Evolutionary conservation across 441 rosid species (phyloP).

Genomic region (Gossypium gossypioides): DNA sequence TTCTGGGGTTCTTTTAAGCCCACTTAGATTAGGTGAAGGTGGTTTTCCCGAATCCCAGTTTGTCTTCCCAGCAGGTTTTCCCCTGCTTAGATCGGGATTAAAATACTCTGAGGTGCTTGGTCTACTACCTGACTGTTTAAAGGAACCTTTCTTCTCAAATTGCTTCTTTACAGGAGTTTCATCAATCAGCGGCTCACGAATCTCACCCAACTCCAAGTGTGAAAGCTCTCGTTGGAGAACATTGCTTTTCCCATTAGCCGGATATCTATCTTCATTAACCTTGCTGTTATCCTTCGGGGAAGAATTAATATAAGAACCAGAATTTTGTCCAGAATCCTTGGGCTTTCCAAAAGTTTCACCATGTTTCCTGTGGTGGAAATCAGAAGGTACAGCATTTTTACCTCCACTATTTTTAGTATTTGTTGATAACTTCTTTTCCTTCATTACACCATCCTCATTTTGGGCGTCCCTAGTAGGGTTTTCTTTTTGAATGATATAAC

Average conservation of each 20-base stretch:
- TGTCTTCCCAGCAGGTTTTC: slow-evolving; percentile 47
- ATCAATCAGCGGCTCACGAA: slow-evolving; percentile 57
- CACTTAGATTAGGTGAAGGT: slow-evolving; percentile 37
- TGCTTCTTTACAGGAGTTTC: slow-evolving; percentile 43
- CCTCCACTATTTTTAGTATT: slow-evolving; percentile 48
- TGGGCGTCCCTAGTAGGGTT: slow-evolving; percentile 40
- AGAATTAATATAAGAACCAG: slow-evolving; percentile 35
- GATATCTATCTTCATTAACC: slow-evolving; percentile 27
- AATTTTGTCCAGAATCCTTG: slow-evolving; percentile 42
- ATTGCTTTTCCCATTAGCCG: slow-evolving; percentile 41
- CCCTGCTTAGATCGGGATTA: slow-evolving; percentile 41
- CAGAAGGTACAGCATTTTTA: slow-evolving; percentile 38
- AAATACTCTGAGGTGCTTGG: slow-evolving; percentile 46
- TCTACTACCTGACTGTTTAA: slow-evolving; percentile 47
- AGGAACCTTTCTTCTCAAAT: slow-evolving; percentile 55
- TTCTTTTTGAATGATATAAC: slow-evolving; percentile 36
- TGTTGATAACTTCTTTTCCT: slow-evolving; percentile 44
- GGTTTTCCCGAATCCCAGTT: slow-evolving; percentile 41
- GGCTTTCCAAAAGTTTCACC: slow-evolving; percentile 45
- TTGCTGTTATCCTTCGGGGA: slow-evolving; percentile 44
- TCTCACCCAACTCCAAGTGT: slow-evolving; percentile 89
- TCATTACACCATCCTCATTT: slow-evolving; percentile 36
- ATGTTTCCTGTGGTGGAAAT: slow-evolving; percentile 36
- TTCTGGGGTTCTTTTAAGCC: slow-evolving; percentile 43
- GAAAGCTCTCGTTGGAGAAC: slow-evolving; percentile 67